Conservation (phyloP, 2,329 filamentous ascomycete genomes). For the Fusarium buharicum region DNA sequence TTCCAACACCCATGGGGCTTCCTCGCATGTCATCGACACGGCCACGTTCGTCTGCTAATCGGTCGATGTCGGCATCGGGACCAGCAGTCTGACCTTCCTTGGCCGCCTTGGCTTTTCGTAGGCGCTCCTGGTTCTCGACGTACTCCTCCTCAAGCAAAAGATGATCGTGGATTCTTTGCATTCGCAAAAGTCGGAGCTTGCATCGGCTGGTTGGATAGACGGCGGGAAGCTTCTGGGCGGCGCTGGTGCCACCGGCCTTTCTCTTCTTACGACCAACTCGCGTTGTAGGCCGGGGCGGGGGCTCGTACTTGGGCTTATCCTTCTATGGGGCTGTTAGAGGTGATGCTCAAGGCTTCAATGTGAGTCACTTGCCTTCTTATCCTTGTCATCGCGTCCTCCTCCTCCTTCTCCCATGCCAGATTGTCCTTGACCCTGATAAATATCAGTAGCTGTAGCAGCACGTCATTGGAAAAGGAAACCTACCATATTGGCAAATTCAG, state of each 20-base stretch:
- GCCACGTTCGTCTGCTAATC: conserved; percentile 93
- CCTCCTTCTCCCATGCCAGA: conserved; percentile 90
- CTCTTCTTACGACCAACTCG: conserved; percentile 99
- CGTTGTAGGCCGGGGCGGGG: conserved; percentile 94
- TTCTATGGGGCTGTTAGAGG: conserved; percentile 69
- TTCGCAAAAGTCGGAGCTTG: conserved; percentile 94
- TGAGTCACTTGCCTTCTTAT: conserved; percentile 80
- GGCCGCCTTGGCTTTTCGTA: conserved; percentile 89
- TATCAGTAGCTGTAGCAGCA: conserved; percentile 31
- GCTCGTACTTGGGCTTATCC: conserved; percentile 99
- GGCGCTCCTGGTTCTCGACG: conserved; percentile 96
- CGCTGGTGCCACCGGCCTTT: conserved; percentile 91
- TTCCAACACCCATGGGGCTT: conserved; percentile 98
- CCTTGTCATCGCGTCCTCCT: conserved; percentile 85
- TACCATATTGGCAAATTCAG: conserved; percentile 52
- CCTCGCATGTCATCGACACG: conserved; percentile 98
- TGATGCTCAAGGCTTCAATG: neutral
- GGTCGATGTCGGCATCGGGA: conserved; percentile 77
- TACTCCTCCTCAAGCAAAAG: conserved; percentile 97
- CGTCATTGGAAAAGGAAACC: conserved; percentile 26
- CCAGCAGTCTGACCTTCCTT: conserved; percentile 76
- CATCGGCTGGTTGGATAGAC: conserved; percentile 96
- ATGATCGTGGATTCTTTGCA: conserved; percentile 99
- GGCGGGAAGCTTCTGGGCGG: conserved; percentile 92
- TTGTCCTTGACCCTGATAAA: conserved; percentile 78